Base-by-base conservation (phyloP, 2,329 filamentous ascomycete species). In the Aspergillus cejpii region DNA sequence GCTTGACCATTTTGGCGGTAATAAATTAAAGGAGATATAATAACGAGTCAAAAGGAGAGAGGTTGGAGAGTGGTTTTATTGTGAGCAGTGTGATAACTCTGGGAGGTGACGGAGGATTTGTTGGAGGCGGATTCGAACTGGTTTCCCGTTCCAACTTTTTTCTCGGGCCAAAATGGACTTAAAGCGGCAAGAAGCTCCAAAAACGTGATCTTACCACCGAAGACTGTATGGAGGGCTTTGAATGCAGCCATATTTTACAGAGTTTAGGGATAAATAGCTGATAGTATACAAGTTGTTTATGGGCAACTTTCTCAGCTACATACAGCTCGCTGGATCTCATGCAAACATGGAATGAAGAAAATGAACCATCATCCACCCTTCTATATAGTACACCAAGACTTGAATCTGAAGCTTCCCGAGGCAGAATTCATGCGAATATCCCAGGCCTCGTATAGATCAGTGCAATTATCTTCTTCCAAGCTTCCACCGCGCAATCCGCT, bases 401-500 rank as follows among this genome's bases (percentile, higher is more conserved):
- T 11, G 20, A 33, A 19, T 6, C 14, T 17, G 15, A 23, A 24
- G 26, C 38, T 17, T 27, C 38, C 24, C 20, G 10, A 41, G 6
- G 17, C 17, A 19, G 39, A 19, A 33, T n/a, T 17, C 15, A 27
- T 26, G 5, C 3, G 19, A 8, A 41, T 43, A n/a, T n/a, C n/a
- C n/a, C 23, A 24, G 23, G 23, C 23, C 23, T 24, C 23, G 8
- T 24, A 24, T 8, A 24, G 23, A 24, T 24, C 23, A 24, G 23
- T 5, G 23, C 23, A 8, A 4, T 65, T 64, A 84, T 58, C 73
- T 62, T 56, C 77, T 79, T 4, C 90, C 90, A 50, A 97, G 67
- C 58, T 87, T 83, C 87, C 90, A 96, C 61, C 78, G 77, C 36
- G 83, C 79, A 57, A 97, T 92, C 43, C 84, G 76, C 46, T 89